Base-by-base conservation (phyloP, 257 asterid genomes). In the Anisodus acutangulus region DNA sequence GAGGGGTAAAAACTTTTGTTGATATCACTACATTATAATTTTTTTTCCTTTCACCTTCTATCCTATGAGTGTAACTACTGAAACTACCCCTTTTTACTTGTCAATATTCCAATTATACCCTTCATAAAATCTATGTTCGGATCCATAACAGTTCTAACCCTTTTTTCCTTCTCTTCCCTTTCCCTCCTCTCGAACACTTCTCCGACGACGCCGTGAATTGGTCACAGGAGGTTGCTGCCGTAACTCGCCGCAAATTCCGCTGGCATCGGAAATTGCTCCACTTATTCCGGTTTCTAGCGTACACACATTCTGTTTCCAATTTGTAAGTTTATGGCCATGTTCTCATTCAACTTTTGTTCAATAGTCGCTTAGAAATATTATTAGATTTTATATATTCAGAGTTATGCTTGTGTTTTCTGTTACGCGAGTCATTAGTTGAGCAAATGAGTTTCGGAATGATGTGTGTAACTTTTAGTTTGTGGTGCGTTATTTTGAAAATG, bases 311-410 rank as follows among this genome's bases (percentile, higher is more conserved):
- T 22, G 81, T 53, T 76, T 57, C 81, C 62, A 49, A 15, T 76
- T 72, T 51, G 81, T 76, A 76, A 49, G 81, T 51, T 49, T 51
- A 76, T 8, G 63, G 59, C 45, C 43, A 49, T 76, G 3, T 31
- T 76, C 13, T 76, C 63, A 51, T 76, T 76, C 81, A 51, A 51
- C 16, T 76, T 47, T 76, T 51, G 63, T 76, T 26, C 70, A 9
- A 26, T 63, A 63, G 22, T 26, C 8, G 13, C 41, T 26, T 39
- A 10, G 39, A 63, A 9, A 22, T 63, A 8, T 63, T 63, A 22
- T 63, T 31, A 4, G 3, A 9, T 26, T 63, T 16, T 22, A 26
- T 62, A 3, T n/a, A 8, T 31, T 31, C 35, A 5, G 45, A 41
- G 45, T 41, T 3, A 41, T 41, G 45, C 45, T 41, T 41, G 45